Evolutionary conservation across 1,284 basidiomycete species (phyloP), one percentile per base, ranked within the genome.

Genomic region (Blastosporella zonata): DNA sequence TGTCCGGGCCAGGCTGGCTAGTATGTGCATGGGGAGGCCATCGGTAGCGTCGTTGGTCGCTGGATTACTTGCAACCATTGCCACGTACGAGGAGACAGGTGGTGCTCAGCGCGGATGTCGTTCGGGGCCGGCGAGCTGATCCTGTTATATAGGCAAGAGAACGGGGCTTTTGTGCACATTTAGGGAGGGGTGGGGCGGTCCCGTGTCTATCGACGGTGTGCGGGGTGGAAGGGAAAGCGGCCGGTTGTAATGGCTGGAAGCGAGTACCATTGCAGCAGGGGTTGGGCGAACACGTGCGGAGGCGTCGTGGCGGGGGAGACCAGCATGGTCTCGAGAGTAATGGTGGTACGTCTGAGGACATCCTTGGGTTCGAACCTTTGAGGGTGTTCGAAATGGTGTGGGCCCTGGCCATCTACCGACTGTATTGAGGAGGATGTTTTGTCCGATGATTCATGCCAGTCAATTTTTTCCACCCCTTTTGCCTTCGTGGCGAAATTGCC

Each of bases 291-390:
- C 34, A 59, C 55, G 50, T 40, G 38, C 43, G 49, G 53, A 22
- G 42, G 34, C 21, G 13, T 52, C 34, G 54, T 54, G 47, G 55
- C 52, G 58, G 62, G 62, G 62, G 57, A 60, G 59, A 59, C 51
- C 51, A 37, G 31, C 22, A 40, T 23, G 43, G 59, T 52, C 55
- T 59, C 57, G 57, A 59, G 57, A 62, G 58, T 57, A n/a, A 21
- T 36, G 23, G 41, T 43, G 48, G 17, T 28, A 33, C 36, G 37
- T 34, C 28, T 23, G 44, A 23, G 44, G 33, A 18, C 27, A 38
- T 29, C 41, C 21, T 44, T 31, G 39, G 42, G 45, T 49, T 42
- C 39, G 33, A 43, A 39, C 40, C 42, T 39, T 47, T 27, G 38
- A n/a, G 47, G 20, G 21, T 44, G 29, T 12, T 17, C 13, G 31